Conservation (phyloP, 2,329 filamentous ascomycete species). For the Trichoderma lentiforme region DNA sequence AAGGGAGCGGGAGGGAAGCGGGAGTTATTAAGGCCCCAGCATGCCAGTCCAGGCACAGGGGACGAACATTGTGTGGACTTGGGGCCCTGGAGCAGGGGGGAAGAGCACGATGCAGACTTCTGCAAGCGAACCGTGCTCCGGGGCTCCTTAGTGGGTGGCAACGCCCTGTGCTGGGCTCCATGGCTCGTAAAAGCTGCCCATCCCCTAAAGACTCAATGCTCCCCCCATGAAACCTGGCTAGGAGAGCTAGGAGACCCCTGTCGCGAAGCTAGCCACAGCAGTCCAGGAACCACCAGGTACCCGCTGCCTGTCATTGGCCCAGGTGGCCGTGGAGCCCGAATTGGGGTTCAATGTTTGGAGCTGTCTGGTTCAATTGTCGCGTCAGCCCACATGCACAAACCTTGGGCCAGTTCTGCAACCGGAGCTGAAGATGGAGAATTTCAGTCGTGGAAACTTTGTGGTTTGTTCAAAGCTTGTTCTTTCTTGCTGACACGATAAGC, state of each 20-base stretch:
- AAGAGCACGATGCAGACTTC: background rate
- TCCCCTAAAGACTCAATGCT: background rate
- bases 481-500: background rate
- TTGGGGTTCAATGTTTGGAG: background rate
- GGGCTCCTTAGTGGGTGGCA: background rate
- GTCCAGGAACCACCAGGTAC: slow-evolving; percentile 20
- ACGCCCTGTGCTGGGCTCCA: background rate
- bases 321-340: background rate
- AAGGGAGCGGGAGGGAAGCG: slow-evolving; percentile 21
- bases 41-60: background rate
- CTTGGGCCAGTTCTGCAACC: background rate
- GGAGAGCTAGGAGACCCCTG: slow-evolving; percentile 2
- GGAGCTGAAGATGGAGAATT: background rate
- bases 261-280: background rate
- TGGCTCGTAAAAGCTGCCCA: background rate
- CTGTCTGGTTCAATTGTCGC: background rate
- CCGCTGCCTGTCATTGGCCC: slow-evolving; percentile 15
- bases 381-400: slow-evolving; percentile 13
- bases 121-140: background rate
- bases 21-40: slow-evolving; percentile 23
- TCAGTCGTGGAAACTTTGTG: background rate
- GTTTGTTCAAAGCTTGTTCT: background rate
- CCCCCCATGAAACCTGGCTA: background rate
- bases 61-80: background rate
- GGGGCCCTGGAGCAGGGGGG: background rate